Conservation (phyloP, 2,329 filamentous ascomycete genomes). For the Bipolaris gigantea region DNA sequence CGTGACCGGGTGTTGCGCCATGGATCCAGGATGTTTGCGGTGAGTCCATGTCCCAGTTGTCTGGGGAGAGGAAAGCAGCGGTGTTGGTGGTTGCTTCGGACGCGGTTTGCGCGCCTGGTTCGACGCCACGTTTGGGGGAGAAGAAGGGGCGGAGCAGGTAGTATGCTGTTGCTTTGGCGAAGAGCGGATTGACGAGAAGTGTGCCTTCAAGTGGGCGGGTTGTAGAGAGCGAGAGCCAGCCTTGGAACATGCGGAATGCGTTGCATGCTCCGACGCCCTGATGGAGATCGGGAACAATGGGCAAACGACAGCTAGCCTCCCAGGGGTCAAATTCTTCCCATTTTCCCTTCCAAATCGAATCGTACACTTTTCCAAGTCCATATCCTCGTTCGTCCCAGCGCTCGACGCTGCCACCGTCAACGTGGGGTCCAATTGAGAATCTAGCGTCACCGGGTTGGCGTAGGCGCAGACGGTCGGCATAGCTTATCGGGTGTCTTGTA, state of each 20-base stretch:
- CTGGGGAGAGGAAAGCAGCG: slow-evolving; percentile 51
- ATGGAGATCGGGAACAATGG: slow-evolving; percentile 74
- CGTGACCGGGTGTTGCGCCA: slow-evolving; percentile 68
- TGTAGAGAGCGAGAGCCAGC: slow-evolving; percentile 81
- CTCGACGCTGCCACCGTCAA: slow-evolving; percentile 56
- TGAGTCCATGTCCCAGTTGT: slow-evolving; percentile 64
- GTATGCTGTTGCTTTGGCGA: slow-evolving; percentile 76
- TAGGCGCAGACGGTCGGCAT: slow-evolving; percentile 55
- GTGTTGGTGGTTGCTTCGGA: slow-evolving; percentile 36
- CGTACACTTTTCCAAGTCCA: slow-evolving; percentile 66
- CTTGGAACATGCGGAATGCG: slow-evolving; percentile 87
- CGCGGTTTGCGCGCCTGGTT: slow-evolving; percentile 37
- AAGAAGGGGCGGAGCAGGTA: slow-evolving; percentile 85
- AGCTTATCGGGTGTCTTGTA: slow-evolving; percentile 51
- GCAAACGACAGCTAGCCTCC: slow-evolving; percentile 71
- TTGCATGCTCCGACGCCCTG: slow-evolving; percentile 78
- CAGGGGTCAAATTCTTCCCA: slow-evolving; percentile 86
- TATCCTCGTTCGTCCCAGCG: slow-evolving; percentile 65
- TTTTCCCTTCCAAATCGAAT: slow-evolving; percentile 68
- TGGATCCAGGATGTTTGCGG: slow-evolving; percentile 64
- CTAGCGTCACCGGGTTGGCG: slow-evolving; percentile 58
- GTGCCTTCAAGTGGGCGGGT: slow-evolving; percentile 76
- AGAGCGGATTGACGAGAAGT: slow-evolving; percentile 76
- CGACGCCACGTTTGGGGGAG: slow-evolving; percentile 50
- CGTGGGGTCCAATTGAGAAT: slow-evolving; percentile 60